phyloP scores from a whole-genome alignment of 1,139 yeast genomes.

The Wickerhamiella infanticola region DNA sequence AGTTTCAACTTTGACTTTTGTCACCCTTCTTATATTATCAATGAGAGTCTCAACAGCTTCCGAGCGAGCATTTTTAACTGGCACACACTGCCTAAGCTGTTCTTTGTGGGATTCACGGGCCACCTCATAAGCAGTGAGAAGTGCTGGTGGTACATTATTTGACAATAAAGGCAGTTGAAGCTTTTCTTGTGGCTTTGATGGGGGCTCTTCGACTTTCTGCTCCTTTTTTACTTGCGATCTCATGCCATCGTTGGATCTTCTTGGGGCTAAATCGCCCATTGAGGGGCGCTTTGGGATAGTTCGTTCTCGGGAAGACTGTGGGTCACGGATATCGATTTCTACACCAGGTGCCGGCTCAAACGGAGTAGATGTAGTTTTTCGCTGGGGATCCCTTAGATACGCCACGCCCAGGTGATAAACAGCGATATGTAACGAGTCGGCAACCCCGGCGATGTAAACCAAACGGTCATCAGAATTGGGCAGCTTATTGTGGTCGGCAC shows the following conservation, averaged over 20 bases:
- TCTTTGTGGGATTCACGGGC: conserved; percentile 11
- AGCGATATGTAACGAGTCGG: conserved; percentile 80
- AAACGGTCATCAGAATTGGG: conserved; percentile 73
- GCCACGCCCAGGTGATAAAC: conserved; percentile 38
- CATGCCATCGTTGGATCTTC: neutral
- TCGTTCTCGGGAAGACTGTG: neutral
- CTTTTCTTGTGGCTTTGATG: neutral
- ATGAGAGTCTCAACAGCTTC: conserved; percentile 6
- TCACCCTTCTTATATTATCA: conserved; percentile 11
- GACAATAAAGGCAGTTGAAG: conserved; percentile 7
- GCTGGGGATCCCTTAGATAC: neutral
- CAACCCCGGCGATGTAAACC: conserved; percentile 59
- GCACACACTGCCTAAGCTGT: conserved; percentile 12
- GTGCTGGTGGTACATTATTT: conserved; percentile 2
- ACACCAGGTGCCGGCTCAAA: neutral
- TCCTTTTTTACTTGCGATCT: neutral
- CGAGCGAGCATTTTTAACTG: conserved; percentile 3
- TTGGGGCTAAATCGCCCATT: neutral
- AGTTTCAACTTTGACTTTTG: conserved; percentile 32
- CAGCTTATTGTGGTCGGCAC: conserved; percentile 60
- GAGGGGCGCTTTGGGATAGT: neutral
- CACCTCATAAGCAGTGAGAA: conserved; percentile 14
- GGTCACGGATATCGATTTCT: neutral
- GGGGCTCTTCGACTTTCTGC: neutral
- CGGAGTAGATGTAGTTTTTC: neutral